Base-by-base conservation (phyloP, 129 eudicot species). In the Tagetes patula region DNA sequence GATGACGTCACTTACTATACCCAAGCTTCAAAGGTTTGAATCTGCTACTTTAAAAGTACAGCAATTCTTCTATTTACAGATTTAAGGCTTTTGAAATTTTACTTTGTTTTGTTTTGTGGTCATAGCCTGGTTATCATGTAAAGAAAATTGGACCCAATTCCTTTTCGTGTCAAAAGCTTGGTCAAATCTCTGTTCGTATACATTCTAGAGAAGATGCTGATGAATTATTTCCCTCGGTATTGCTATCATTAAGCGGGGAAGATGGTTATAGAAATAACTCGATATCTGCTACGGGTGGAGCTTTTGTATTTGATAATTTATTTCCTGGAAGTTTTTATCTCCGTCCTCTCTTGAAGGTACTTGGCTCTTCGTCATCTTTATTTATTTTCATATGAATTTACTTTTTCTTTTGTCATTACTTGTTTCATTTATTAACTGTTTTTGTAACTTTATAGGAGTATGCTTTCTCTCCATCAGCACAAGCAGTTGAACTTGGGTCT, bases 311-410 rank as follows among this genome's bases (percentile, higher is more conserved):
- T 72, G 93, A 85, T 76, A 82, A 81, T 83, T 83, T 94, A 65
- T 94, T 94, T 81, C 98, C 98, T 36, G 98, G 97, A 81, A 94
- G 97, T 67, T 94, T 94, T 75, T 94, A 94, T 77, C 97, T 94
- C 46, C 96, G 98, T 67, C 98, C 98, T 75, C 75, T 94, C 74
- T 80, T 94, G 65, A 94, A 94, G 96, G 98, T 94, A 83, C 75
- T 53, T 20, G 39, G 13, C 67, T 67, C 36, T 71, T 76, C 54
- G 41, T 47, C 45, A 61, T 61, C 3, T 8, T 65, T 11, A 41
- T 43, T 7, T 74, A 59, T 8, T 37, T 5, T 63, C 31, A 33
- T 71, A 53, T 36, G 37, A 31, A 54, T 38, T 40, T 10, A 58
- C 3, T 48, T 41, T 8, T 39, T 41, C 31, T 32, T 31, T 37